phyloP scores from a whole-genome alignment of 176 grass and related monocot genomes.

The Thalia dealbata region DNA sequence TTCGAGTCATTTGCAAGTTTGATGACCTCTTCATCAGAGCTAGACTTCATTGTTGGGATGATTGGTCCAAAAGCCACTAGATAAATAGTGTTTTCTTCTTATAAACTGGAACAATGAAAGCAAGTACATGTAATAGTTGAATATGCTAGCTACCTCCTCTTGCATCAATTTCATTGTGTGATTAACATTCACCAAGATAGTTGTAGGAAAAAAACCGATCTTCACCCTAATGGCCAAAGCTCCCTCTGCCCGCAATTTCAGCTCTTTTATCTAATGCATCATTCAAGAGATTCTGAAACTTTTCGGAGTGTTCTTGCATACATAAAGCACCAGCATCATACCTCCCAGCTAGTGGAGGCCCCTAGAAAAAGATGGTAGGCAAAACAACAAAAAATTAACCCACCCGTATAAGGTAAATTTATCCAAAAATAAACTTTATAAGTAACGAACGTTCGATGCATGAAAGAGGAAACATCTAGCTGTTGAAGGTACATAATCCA shows the following conservation, averaged over 20 bases:
- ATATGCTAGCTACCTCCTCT: conserved; percentile 56
- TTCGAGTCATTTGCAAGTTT: conserved; percentile 88
- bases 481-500: too few species aligned
- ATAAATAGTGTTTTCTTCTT: conserved; percentile 15
- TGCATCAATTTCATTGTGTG: conserved; percentile 99
- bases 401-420: not conserved
- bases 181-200: conserved; percentile 86
- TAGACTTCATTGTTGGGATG: conserved; percentile 87
- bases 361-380: conserved; percentile 29
- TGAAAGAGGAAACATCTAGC: too few species aligned
- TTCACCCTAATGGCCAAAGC: conserved; percentile 80
- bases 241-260: conserved; percentile 75
- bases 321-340: conserved; percentile 98
- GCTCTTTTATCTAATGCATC: conserved; percentile 81
- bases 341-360: conserved; percentile 61
- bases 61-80: conserved; percentile 80
- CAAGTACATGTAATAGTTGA: not conserved
- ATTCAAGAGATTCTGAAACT: conserved; percentile 77
- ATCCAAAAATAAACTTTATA: not conserved
- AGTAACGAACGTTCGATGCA: not conserved
- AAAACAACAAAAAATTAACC: not conserved
- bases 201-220: conserved; percentile 88
- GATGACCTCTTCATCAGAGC: conserved; percentile 81
- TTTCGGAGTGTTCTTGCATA: conserved; percentile 90
- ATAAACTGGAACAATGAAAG: not conserved